Evolutionary conservation across 2,329 filamentous ascomycete genomes (phyloP).

Genomic region (Fusarium citri): DNA sequence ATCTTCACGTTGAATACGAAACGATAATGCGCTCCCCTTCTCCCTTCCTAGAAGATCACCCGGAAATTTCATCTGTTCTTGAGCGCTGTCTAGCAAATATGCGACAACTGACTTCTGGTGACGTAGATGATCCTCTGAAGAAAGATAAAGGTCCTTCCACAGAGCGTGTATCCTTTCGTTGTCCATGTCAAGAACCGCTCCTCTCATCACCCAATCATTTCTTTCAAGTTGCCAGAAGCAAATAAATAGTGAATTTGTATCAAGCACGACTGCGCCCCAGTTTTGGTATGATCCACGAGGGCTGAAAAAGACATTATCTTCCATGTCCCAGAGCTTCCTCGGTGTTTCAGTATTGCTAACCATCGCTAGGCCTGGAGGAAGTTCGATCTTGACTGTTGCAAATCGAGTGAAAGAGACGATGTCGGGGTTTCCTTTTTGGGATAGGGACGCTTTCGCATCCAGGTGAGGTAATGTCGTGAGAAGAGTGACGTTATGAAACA

Average conservation of each 20-base stretch:
- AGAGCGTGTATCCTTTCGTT: accelerated
- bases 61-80: background rate
- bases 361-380: background rate
- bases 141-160: background rate
- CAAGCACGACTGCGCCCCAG: background rate
- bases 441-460: background rate
- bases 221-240: background rate
- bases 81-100: background rate
- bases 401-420: background rate
- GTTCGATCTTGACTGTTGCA: background rate
- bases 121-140: background rate
- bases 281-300: background rate
- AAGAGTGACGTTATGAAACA: background rate
- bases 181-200: background rate
- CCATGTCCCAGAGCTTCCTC: background rate
- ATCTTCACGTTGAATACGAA: background rate
- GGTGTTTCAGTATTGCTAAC: background rate
- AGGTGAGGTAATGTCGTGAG: background rate
- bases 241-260: background rate
- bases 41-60: background rate
- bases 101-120: background rate
- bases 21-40: background rate
- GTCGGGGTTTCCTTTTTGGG: background rate
- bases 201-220: background rate
- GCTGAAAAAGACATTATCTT: background rate